A percentile compares a stretch with the other conserved stretches of the same genome.
These are phyloP conservation scores for Endothia cerciana DNA, from an alignment of 2,329 filamentous ascomycete genomes.

Conservation along the genomic window DNA sequence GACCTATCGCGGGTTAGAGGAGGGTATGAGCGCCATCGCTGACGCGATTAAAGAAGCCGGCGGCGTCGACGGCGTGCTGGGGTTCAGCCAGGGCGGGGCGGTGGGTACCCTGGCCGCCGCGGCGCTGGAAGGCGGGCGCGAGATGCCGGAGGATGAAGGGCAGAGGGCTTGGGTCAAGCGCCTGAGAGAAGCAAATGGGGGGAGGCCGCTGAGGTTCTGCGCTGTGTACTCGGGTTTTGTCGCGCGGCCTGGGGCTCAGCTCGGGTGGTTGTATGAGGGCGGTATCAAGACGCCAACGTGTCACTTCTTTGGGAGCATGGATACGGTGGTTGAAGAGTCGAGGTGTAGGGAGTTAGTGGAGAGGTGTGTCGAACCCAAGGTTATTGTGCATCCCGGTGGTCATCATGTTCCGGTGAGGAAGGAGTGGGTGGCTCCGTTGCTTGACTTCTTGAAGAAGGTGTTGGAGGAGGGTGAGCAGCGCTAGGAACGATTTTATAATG, in stretches of 20 bases:
- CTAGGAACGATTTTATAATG: too few relatives aligned
- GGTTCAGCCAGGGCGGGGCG: conserved; percentile 81
- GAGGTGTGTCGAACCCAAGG: conserved; percentile 49
- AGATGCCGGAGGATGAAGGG: conserved; percentile 29
- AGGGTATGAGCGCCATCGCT: conserved; percentile 54
- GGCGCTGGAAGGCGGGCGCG: conserved; percentile 62
- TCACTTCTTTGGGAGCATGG: conserved; percentile 66
- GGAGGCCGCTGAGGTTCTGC: conserved; percentile 65
- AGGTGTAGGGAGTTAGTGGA: conserved; percentile 53
- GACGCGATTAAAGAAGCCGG: conserved; percentile 59
- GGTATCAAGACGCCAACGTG: conserved; percentile 64
- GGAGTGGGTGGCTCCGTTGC: conserved; percentile 79
- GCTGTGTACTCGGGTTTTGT: conserved; percentile 79
- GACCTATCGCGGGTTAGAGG: conserved; percentile 60
- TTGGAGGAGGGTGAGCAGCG: too few relatives aligned
- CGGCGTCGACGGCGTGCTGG: conserved; percentile 76
- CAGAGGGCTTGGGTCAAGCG: conserved; percentile 45
- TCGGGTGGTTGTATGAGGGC: conserved; percentile 66
- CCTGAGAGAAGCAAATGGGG: conserved; percentile 54
- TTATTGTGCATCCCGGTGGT: conserved; percentile 79
- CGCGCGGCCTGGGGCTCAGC: conserved; percentile 57
- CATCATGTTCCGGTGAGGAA: conserved; percentile 86
- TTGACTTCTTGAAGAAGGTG: conserved; percentile 65
- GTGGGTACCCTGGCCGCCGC: conserved; percentile 73
- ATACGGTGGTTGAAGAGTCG: conserved; percentile 65